Evolutionary conservation across 2,329 filamentous ascomycete genomes (phyloP).

Genomic region (Hypoxylon sp.): DNA sequence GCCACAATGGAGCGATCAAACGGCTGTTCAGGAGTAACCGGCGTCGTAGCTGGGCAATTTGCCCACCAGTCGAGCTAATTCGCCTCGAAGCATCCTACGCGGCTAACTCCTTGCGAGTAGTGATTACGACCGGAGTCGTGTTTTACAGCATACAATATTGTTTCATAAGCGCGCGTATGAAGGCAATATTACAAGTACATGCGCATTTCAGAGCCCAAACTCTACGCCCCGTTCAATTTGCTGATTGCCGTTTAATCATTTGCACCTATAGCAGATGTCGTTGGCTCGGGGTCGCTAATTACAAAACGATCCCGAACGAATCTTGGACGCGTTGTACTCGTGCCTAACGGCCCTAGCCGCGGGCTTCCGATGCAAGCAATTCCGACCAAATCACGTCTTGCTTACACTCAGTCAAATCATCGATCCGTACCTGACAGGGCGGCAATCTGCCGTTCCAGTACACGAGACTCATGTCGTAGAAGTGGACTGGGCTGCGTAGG

Average conservation of each 20-base stretch:
- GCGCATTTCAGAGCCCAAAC: background rate
- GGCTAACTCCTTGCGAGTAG: slow-evolving; percentile 3
- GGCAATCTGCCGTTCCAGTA: slow-evolving; percentile 37
- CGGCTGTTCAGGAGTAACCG: slow-evolving; percentile 8
- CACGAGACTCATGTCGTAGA: slow-evolving; percentile 14
- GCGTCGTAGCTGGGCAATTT: slow-evolving; percentile 1
- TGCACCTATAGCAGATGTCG: background rate
- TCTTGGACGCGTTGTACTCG: slow-evolving; percentile 16
- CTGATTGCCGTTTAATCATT: slow-evolving; percentile 12
- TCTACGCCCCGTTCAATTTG: background rate
- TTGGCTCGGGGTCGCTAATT: slow-evolving; percentile 12
- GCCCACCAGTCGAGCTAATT: slow-evolving; percentile 8
- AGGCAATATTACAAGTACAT: background rate
- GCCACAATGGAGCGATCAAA: slow-evolving; percentile 26
- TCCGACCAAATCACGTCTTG: slow-evolving; percentile 23
- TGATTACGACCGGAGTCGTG: slow-evolving; percentile 10
- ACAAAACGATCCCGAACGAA: slow-evolving; percentile 1
- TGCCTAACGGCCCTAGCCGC: slow-evolving; percentile 25
- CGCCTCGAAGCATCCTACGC: slow-evolving; percentile 5
- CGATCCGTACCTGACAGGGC: slow-evolving; percentile 28
- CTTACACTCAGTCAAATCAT: slow-evolving; percentile 11
- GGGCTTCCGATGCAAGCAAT: slow-evolving; percentile 21
- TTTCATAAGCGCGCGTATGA: slow-evolving; percentile 14
- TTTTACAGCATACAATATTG: slow-evolving; percentile 10
- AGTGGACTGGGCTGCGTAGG: slow-evolving; percentile 18